phyloP scores from a whole-genome alignment of 805 yeast genomes.

The Metschnikowia proteae region DNA sequence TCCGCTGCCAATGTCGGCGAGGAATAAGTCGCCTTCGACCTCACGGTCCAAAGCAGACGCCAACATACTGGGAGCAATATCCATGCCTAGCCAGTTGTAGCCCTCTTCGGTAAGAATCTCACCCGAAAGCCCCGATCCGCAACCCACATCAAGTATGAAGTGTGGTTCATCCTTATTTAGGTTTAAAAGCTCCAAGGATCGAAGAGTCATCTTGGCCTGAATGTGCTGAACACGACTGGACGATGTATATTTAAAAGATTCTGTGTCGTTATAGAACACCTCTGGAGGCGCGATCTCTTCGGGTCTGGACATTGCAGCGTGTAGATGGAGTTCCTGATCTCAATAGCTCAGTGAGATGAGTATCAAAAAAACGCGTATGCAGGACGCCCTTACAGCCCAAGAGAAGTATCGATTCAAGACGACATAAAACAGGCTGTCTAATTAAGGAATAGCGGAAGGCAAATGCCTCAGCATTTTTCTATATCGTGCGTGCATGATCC shows the following conservation, averaged over 20 bases:
- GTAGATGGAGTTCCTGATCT: background rate
- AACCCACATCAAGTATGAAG: conserved; percentile 84
- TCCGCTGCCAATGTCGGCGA: conserved; percentile 92
- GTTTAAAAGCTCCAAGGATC: conserved; percentile 86
- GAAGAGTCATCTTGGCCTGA: conserved; percentile 94
- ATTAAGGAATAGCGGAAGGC: too few relatives aligned
- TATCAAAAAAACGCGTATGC: conserved; percentile 3
- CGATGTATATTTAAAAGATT: conserved; percentile 83
- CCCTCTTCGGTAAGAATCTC: conserved; percentile 93
- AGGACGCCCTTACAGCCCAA: background rate
- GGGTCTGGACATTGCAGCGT: conserved; percentile 77
- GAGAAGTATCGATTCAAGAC: conserved; percentile 5
- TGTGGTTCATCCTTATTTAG: conserved; percentile 58
- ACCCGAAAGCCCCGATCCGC: conserved; percentile 96
- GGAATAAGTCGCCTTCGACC: conserved; percentile 86
- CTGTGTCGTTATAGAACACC: conserved; percentile 86
- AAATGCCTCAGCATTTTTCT: too few relatives aligned
- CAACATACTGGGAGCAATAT: conserved; percentile 92
- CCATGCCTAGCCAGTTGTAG: conserved; percentile 94
- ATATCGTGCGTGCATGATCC: too few relatives aligned
- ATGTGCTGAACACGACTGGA: conserved; percentile 97
- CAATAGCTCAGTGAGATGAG: conserved; percentile 1
- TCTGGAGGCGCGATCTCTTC: conserved; percentile 97
- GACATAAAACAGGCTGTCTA: too few relatives aligned
- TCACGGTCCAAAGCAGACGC: conserved; percentile 92